Conservation (phyloP, 148 eudicot genomes). For the Spergularia bocconei region DNA sequence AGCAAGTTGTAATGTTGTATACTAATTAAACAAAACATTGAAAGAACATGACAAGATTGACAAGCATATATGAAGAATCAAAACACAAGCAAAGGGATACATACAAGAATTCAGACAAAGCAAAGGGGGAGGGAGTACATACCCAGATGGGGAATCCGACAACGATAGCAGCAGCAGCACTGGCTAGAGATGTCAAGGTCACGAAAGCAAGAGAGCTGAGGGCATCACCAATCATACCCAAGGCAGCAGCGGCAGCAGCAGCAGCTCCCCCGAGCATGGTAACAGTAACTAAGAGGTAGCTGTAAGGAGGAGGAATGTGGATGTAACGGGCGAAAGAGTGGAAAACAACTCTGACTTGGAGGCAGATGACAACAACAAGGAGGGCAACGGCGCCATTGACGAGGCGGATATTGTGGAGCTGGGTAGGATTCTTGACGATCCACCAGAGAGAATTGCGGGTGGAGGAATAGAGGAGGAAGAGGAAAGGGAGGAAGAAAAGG, state of each 20-base stretch:
- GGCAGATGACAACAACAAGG: conserved; percentile 66
- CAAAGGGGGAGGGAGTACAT: conserved; percentile 28
- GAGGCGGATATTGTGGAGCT: conserved; percentile 57
- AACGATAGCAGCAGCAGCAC: conserved; percentile 84
- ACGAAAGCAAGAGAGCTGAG: conserved; percentile 59
- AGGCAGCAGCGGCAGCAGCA: conserved; percentile 68
- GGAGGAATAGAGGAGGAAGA: conserved; percentile 79
- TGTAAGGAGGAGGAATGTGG: conserved; percentile 84
- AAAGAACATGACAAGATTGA: too few species aligned
- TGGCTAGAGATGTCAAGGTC: conserved; percentile 64
- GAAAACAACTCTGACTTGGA: conserved; percentile 85
- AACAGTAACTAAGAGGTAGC: conserved; percentile 68
- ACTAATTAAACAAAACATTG: background rate
- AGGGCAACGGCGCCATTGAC: conserved; percentile 78
- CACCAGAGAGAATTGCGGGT: conserved; percentile 90
- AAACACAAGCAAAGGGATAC: background rate
- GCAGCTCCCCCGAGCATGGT: conserved; percentile 95
- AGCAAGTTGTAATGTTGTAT: too few species aligned
- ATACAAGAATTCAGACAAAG: background rate
- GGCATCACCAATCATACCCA: conserved; percentile 80
- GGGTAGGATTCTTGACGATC: conserved; percentile 62
- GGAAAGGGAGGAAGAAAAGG: conserved; percentile 79
- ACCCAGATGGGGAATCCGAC: conserved; percentile 91
- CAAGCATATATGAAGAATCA: background rate
- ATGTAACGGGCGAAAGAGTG: conserved; percentile 87